Evolutionary conservation across 1,284 basidiomycete species (phyloP).

Genomic region (Neonothopanus nambi): DNA sequence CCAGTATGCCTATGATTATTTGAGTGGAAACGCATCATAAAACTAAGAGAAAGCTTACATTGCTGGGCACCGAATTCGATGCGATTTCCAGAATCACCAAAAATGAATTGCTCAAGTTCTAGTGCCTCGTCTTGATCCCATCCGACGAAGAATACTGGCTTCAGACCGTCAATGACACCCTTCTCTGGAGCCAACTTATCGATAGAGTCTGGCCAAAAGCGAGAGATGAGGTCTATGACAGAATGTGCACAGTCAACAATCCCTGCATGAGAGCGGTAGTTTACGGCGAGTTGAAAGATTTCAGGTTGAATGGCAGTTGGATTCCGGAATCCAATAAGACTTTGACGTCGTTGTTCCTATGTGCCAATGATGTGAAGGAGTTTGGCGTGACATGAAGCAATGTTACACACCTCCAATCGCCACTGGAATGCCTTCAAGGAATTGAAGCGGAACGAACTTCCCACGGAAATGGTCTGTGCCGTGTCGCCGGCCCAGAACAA

Average conservation of each 20-base stretch:
- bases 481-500: slow-evolving; percentile 82
- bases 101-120: slow-evolving; percentile 61
- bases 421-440: slow-evolving; percentile 70
- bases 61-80: slow-evolving; percentile 72
- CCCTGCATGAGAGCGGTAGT: slow-evolving; percentile 73
- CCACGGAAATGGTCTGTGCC: slow-evolving; percentile 73
- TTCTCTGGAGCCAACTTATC: slow-evolving; percentile 59
- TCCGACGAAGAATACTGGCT: slow-evolving; percentile 60
- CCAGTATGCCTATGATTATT: slow-evolving; percentile 56
- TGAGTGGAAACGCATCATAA: not conserved
- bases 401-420: slow-evolving; percentile 48
- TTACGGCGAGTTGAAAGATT: slow-evolving; percentile 61
- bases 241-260: slow-evolving; percentile 69
- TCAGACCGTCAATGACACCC: slow-evolving; percentile 58
- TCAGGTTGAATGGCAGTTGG: slow-evolving; percentile 32
- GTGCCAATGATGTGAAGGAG: not conserved
- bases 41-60: slow-evolving; percentile 40
- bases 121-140: slow-evolving; percentile 51
- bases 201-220: slow-evolving; percentile 68
- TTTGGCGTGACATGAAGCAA: not conserved
- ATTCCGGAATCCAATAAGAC: not conserved
- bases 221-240: slow-evolving; percentile 60
- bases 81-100: slow-evolving; percentile 46
- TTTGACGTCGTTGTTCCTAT: slow-evolving; percentile 13
- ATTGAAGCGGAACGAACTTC: slow-evolving; percentile 71